Percentiles rank a stretch among this genome's conserved stretches.
These are phyloP conservation scores for Trebouxia gelatinosa DNA, from an alignment of 163 green algal genomes.

Conservation along the genomic window DNA sequence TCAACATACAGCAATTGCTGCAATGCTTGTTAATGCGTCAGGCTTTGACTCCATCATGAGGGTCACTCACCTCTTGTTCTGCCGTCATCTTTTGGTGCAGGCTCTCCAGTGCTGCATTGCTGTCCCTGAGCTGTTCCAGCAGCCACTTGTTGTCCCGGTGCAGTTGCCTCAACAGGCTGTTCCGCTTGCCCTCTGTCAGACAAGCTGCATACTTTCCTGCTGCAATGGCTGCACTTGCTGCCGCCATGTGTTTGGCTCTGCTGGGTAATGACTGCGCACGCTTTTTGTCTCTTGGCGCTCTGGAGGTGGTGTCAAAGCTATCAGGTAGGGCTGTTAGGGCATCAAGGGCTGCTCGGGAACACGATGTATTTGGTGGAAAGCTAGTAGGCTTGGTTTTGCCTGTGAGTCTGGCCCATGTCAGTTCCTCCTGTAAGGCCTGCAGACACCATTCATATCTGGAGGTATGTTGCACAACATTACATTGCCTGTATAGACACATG, in stretches of 20 bases:
- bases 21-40: background rate
- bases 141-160: constrained; percentile 26
- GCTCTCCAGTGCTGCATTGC: background rate
- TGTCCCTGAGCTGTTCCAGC: background rate
- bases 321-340: background rate
- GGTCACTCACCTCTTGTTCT: constrained; percentile 2
- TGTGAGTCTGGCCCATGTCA: constrained; percentile 21
- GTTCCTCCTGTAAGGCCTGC: constrained; percentile 15
- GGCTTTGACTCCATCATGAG: background rate
- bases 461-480: no score
- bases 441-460: no score
- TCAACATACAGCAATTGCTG: background rate
- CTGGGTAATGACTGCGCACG: background rate
- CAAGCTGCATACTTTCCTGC: background rate
- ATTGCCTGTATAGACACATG: no score
- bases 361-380: constrained; percentile 15
- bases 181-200: background rate
- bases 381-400: constrained; percentile 11
- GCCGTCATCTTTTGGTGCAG: constrained; percentile 2
- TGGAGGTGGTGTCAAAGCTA: constrained; percentile 2
- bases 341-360: background rate
- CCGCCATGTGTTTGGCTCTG: background rate
- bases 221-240: constrained; percentile 24
- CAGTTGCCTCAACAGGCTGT: constrained; percentile 21
- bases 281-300: background rate